These are phyloP conservation scores for Artemisia annua DNA, from an alignment of 129 eudicot genomes.

Conservation along the genomic window DNA sequence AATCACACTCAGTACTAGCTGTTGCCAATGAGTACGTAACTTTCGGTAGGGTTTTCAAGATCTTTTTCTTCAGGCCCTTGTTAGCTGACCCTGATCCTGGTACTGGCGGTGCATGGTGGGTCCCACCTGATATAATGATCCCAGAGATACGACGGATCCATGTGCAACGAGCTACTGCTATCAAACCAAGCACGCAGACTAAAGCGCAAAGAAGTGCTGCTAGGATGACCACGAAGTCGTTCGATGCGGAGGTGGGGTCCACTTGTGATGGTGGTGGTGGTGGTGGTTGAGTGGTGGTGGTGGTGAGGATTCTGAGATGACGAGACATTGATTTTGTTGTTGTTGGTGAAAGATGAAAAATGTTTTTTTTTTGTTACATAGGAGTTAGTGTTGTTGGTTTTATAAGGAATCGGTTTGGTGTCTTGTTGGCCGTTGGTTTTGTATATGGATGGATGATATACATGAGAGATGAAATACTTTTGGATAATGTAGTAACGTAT, in stretches of 20 bases:
- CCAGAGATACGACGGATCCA: constrained; percentile 72
- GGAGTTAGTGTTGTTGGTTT: no score
- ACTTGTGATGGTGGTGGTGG: constrained; percentile 13
- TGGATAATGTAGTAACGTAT: no score
- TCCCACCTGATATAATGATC: constrained; percentile 22
- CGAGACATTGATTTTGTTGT: constrained; percentile 33
- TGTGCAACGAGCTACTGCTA: constrained; percentile 81
- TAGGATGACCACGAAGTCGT: constrained; percentile 77
- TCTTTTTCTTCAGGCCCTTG: constrained; percentile 77
- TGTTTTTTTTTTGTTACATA: no score
- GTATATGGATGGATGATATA: no score
- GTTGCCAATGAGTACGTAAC: constrained; percentile 42
- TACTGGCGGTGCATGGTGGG: constrained; percentile 32
- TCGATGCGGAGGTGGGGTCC: constrained; percentile 28
- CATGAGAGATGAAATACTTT: no score
- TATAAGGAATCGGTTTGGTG: no score
- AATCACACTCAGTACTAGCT: constrained; percentile 13
- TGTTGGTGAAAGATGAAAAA: no score
- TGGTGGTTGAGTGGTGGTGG: constrained; percentile 23
- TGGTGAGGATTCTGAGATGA: constrained; percentile 43
- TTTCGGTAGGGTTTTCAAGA: constrained; percentile 64
- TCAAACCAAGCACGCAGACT: constrained; percentile 79
- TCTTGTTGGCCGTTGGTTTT: no score
- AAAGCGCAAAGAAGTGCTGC: constrained; percentile 81
- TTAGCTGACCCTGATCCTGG: constrained; percentile 56